Evolutionary conservation across 768 basidiomycete genomes (phyloP).

Genomic region (Baorangia bicolor): DNA sequence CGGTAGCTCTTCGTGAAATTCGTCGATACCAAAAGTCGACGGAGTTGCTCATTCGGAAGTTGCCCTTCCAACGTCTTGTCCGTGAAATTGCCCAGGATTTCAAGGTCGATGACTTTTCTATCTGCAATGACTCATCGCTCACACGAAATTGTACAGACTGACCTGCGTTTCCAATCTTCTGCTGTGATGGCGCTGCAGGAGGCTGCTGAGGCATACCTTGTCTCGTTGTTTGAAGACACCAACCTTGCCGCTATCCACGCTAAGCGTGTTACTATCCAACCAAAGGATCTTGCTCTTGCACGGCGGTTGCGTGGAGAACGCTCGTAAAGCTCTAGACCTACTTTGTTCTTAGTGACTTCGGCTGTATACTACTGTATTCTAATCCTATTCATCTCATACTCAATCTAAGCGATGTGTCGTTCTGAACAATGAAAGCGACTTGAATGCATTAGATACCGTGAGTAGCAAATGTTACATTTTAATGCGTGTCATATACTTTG

Average conservation of each 20-base stretch:
- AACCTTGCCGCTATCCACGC: conserved; percentile 86
- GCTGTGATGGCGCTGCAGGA: conserved; percentile 87
- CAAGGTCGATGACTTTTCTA: conserved; percentile 51
- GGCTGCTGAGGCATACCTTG: conserved; percentile 80
- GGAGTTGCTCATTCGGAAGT: conserved; percentile 82
- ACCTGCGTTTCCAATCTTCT: conserved; percentile 88
- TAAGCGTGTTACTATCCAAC: conserved; percentile 83
- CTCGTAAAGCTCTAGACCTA: conserved; percentile 38
- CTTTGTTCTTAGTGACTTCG: background rate
- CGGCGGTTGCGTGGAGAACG: conserved; percentile 79
- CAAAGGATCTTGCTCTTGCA: conserved; percentile 82
- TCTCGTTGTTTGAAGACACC: conserved; percentile 77
- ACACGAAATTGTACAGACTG: conserved; percentile 45
- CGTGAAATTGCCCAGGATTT: conserved; percentile 90
- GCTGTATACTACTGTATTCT: conserved; percentile 30
- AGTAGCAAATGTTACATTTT: background rate
- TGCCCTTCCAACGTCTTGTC: conserved; percentile 88
- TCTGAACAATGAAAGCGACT: background rate
- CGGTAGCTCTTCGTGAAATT: conserved; percentile 88
- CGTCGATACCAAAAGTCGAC: conserved; percentile 86
- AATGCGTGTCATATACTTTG: background rate
- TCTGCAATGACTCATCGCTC: background rate
- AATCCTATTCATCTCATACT: background rate
- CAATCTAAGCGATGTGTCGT: background rate
- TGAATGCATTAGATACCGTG: too few relatives aligned